Evolutionary conservation across 2,329 filamentous ascomycete genomes (phyloP).

Genomic region (Talaromyces albobiverticillius): DNA sequence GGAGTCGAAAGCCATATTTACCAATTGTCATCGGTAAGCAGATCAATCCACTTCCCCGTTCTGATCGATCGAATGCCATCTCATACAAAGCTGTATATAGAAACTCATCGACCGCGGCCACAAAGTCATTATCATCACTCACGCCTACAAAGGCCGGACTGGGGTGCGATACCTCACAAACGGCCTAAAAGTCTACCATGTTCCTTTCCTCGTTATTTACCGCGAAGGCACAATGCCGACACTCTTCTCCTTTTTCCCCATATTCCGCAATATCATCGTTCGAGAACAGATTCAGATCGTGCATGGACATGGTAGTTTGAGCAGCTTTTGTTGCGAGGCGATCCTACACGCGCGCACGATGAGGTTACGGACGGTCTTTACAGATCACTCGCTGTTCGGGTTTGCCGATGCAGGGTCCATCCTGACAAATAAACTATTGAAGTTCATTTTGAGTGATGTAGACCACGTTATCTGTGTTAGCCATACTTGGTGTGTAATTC

Average conservation of each 20-base stretch:
- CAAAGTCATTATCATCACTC: constrained; percentile 96
- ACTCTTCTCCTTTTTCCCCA: constrained; percentile 96
- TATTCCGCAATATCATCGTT: constrained; percentile 95
- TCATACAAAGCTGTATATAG: constrained; percentile 32
- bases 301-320: constrained; percentile 93
- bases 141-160: constrained; percentile 86
- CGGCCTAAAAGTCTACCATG: constrained; percentile 95
- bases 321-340: constrained; percentile 89
- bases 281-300: constrained; percentile 95
- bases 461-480: constrained; percentile 98
- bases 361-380: constrained; percentile 93
- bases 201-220: constrained; percentile 94
- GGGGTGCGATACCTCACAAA: constrained; percentile 95
- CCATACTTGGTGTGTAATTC: constrained; percentile 73
- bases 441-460: constrained; percentile 93
- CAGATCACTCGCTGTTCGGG: constrained; percentile 94
- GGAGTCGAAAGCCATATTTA: constrained; percentile 98
- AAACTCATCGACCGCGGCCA: constrained; percentile 97
- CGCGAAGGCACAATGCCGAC: constrained; percentile 91
- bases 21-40: constrained; percentile 78
- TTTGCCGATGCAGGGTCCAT: constrained; percentile 97
- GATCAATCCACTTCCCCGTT: constrained; percentile 16
- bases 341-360: constrained; percentile 94
- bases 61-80: constrained; percentile 3
- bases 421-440: constrained; percentile 92